Conservation (phyloP, 352 stramenopile genomes). For the Pythium sp. region DNA sequence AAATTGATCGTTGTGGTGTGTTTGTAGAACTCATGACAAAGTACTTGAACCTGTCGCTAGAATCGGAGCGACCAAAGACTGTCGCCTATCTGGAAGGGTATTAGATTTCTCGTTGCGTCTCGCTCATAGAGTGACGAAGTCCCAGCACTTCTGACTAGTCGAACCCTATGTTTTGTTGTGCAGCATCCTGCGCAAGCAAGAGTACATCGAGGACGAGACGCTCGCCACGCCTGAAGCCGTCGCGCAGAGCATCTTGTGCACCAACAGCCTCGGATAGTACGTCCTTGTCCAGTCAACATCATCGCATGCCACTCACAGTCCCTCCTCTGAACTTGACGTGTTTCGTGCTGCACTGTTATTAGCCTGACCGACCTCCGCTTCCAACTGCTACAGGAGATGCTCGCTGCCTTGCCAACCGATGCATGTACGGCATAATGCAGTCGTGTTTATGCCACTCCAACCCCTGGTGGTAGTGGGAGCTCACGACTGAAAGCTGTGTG, state of each 20-base stretch:
- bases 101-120: neutral
- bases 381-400: conserved; percentile 36
- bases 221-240: conserved; percentile 32
- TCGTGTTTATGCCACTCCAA: neutral
- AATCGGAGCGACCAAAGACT: conserved; percentile 28
- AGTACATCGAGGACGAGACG: conserved; percentile 42
- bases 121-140: neutral
- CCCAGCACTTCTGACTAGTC: neutral
- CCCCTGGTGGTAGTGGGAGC: neutral
- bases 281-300: conserved; percentile 1
- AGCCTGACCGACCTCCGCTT: conserved; percentile 46
- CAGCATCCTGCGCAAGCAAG: conserved; percentile 43
- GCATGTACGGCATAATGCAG: conserved; percentile 22
- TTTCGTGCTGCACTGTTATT: neutral
- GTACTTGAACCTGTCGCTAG: conserved; percentile 30
- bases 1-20: neutral
- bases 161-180: neutral
- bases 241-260: conserved; percentile 27
- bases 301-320: neutral
- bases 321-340: neutral
- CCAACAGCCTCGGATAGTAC: conserved; percentile 41
- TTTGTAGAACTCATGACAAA: conserved; percentile 28
- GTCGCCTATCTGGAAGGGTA: conserved; percentile 40
- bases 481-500: neutral
- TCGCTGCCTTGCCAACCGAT: conserved; percentile 26